Evolutionary conservation across 202 grass and related monocot genomes (phyloP).

Genomic region (Brachypodium distachyon): DNA sequence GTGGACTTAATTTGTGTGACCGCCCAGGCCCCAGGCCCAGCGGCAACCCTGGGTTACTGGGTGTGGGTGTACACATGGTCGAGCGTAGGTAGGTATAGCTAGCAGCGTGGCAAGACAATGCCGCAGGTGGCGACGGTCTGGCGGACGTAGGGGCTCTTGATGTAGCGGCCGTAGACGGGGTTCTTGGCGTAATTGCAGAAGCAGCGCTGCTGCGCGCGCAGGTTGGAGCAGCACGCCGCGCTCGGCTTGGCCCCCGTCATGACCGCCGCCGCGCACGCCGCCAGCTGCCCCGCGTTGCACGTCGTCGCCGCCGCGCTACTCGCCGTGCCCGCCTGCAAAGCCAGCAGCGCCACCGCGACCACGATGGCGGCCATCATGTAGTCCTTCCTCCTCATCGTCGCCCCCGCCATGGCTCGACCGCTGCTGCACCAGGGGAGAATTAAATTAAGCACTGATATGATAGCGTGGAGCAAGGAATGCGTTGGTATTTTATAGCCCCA

Average conservation of each 20-base stretch:
- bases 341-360: no score
- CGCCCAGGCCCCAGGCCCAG: no score
- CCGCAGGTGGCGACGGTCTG: not conserved
- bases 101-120: not conserved
- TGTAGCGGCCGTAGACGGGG: not conserved
- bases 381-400: not conserved
- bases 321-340: no score
- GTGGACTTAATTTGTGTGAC: no score
- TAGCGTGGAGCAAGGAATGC: no score
- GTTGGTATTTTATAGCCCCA: no score
- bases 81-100: no score
- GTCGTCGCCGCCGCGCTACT: not conserved
- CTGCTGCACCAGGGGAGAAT: not conserved
- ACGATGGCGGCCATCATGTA: not conserved
- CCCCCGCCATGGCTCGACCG: no score
- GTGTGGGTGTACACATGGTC: no score
- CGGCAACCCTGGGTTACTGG: no score
- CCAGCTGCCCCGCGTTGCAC: conserved; percentile 18
- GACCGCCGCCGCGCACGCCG: not conserved
- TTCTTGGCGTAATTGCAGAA: conserved; percentile 29
- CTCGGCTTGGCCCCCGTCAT: not conserved
- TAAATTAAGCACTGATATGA: no score
- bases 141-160: conserved; percentile 8
- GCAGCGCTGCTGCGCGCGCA: conserved; percentile 24
- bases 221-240: conserved; percentile 18